Conservation (phyloP, 805 yeast genomes). For the Starmera dryadoides region DNA sequence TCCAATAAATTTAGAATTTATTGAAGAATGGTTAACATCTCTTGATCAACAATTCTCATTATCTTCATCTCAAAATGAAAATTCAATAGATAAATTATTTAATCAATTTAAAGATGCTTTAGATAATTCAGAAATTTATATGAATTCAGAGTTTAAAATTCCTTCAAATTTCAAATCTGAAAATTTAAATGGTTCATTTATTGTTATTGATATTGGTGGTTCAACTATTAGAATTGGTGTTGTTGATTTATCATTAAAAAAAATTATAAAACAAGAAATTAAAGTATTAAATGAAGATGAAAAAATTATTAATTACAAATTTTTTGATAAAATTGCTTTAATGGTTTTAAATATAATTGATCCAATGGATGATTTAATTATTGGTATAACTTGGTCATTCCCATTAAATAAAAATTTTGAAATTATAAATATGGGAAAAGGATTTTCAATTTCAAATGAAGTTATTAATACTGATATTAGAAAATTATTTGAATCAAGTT, state of each 20-base stretch:
- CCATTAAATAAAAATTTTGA: slow-evolving; percentile 36
- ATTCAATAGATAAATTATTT: no score
- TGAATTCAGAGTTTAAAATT: slow-evolving; percentile 3
- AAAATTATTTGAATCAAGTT: slow-evolving; percentile 7
- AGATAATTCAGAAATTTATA: slow-evolving; percentile 3
- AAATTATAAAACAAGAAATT: slow-evolving; percentile 1
- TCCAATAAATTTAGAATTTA: no score
- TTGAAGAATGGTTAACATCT: no score
- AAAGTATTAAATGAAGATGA: slow-evolving; percentile 14
- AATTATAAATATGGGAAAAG: slow-evolving; percentile 54
- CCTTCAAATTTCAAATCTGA: not conserved
- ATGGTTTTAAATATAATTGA: slow-evolving; percentile 22
- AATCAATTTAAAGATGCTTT: not conserved
- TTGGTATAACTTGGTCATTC: slow-evolving; percentile 53
- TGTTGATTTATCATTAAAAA: slow-evolving; percentile 7
- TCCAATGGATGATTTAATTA: slow-evolving; percentile 3
- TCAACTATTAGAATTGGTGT: slow-evolving; percentile 38
- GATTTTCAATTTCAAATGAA: slow-evolving; percentile 37
- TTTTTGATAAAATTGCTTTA: slow-evolving; percentile 36
- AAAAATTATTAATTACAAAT: slow-evolving; percentile 32
- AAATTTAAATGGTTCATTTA: not conserved
- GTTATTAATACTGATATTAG: slow-evolving; percentile 38
- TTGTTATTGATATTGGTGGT: slow-evolving; percentile 51
- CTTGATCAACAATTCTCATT: no score
- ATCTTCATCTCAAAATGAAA: no score